These are phyloP conservation scores for Ophiostoma montium DNA, from an alignment of 2,329 filamentous ascomycete genomes.

Conservation along the genomic window DNA sequence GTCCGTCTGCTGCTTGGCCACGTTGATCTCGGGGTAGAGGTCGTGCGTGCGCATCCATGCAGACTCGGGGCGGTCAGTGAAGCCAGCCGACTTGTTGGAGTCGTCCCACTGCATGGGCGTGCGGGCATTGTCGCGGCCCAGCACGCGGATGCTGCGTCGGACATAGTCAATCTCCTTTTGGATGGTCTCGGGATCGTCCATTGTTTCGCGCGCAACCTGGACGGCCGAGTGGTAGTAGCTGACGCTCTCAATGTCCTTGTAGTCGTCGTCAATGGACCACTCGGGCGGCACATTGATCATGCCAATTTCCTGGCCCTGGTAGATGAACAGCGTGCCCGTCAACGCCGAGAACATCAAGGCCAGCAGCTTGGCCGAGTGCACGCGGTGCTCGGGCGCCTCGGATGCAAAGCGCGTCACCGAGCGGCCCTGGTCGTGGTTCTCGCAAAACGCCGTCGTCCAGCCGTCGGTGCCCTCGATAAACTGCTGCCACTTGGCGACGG, in stretches of 20 bases:
- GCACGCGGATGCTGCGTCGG: slow-evolving; percentile 38
- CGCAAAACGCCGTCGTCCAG: slow-evolving; percentile 46
- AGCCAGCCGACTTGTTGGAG: slow-evolving; percentile 39
- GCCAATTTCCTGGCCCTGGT: slow-evolving; percentile 48
- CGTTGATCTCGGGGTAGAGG: slow-evolving; percentile 40
- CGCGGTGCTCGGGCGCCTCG: slow-evolving; percentile 28
- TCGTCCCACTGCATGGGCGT: slow-evolving; percentile 54
- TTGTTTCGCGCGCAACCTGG: slow-evolving; percentile 13
- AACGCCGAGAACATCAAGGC: slow-evolving; percentile 32
- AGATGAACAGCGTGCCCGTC: slow-evolving; percentile 42
- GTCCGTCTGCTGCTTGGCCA: slow-evolving; percentile 30
- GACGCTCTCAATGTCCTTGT: slow-evolving; percentile 34
- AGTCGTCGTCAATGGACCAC: slow-evolving; percentile 32
- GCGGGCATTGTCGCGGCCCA: slow-evolving; percentile 52
- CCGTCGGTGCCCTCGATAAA: slow-evolving; percentile 38
- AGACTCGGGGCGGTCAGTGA: slow-evolving; percentile 33
- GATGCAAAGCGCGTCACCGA: slow-evolving; percentile 38
- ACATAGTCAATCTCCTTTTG: slow-evolving; percentile 30
- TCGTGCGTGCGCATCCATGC: slow-evolving; percentile 51
- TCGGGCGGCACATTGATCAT: slow-evolving; percentile 36
- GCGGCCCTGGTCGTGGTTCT: slow-evolving; percentile 49
- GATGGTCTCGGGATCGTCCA: slow-evolving; percentile 23
- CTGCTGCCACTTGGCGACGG: slow-evolving; percentile 34
- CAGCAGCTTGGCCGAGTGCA: slow-evolving; percentile 36
- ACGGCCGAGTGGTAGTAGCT: slow-evolving; percentile 29